phyloP scores from a whole-genome alignment of 495 filamentous ascomycete genomes.

The Trichoderma erinaceum region DNA sequence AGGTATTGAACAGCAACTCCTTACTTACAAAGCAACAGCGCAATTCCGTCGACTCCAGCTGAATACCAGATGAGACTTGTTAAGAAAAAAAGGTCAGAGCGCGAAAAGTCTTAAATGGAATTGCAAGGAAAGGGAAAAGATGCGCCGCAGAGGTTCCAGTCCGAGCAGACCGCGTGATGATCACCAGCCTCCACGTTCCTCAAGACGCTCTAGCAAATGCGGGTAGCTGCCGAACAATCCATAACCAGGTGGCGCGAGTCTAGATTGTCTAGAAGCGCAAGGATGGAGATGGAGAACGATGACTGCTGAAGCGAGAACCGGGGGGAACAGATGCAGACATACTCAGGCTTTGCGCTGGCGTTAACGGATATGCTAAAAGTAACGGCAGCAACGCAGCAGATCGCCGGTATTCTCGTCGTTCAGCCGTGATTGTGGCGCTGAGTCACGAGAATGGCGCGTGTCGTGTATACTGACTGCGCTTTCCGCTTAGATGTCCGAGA shows the following conservation, averaged over 20 bases:
- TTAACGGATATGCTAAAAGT: neutral
- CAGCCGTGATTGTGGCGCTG: neutral
- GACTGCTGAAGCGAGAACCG: neutral
- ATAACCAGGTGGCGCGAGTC: neutral
- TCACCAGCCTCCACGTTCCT: constrained; percentile 13
- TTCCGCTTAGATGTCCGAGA: no score
- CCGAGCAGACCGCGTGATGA: constrained; percentile 9
- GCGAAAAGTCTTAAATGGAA: neutral
- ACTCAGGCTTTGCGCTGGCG: no score
- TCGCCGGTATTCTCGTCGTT: no score
- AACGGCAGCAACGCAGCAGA: neutral
- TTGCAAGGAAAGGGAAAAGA: neutral
- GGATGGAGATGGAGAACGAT: neutral
- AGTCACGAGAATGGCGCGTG: neutral
- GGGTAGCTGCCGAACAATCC: neutral
- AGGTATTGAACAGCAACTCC: neutral
- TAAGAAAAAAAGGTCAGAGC: neutral
- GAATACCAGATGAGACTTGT: neutral
- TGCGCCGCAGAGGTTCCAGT: neutral
- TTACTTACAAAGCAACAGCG: neutral
- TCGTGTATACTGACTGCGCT: no score
- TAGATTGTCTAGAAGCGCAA: neutral
- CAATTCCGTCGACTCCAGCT: neutral
- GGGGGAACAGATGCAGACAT: no score
- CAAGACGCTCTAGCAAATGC: constrained; percentile 1